Conservation (phyloP, 2,329 filamentous ascomycete species). For the Colletotrichum spaethianum region DNA sequence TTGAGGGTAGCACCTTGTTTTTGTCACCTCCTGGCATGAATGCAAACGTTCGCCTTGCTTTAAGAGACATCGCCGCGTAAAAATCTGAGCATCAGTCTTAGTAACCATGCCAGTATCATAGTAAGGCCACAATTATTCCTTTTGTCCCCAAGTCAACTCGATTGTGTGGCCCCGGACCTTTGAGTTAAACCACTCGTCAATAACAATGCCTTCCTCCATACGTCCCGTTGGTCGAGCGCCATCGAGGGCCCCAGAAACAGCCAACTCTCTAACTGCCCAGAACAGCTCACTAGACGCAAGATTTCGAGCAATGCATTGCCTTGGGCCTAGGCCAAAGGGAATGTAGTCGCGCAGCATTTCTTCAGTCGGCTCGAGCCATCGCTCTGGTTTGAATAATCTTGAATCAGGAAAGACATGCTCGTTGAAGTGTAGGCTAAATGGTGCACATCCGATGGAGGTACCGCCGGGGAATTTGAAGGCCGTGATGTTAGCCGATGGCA, state of each 20-base stretch:
- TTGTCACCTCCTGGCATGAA: no score
- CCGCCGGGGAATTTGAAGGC: conserved; percentile 2
- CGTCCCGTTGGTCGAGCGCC: conserved; percentile 1
- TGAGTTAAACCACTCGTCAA: conserved; percentile 18
- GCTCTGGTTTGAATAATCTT: neutral
- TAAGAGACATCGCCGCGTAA: neutral
- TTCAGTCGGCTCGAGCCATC: conserved; percentile 5
- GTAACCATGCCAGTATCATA: neutral
- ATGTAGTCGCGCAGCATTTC: conserved; percentile 9
- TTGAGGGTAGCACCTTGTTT: no score
- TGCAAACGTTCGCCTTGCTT: neutral
- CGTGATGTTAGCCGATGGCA: neutral
- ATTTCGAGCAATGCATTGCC: conserved; percentile 15
- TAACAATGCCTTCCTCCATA: neutral
- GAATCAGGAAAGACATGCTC: neutral
- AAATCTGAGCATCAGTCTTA: neutral
- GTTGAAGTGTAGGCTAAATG: conserved; percentile 11
- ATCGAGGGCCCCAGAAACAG: neutral
- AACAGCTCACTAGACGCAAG: conserved; percentile 18
- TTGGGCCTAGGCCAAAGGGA: conserved; percentile 1
- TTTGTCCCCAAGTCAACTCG: neutral
- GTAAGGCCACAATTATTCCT: neutral
- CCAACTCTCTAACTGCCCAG: conserved; percentile 2
- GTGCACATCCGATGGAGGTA: conserved; percentile 2
- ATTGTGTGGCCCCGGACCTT: conserved; percentile 13